A percentile compares a stretch with the other conserved stretches of the same genome.
Conservation (phyloP, 768 basidiomycete species). For the Boletus pseudo-olivaceus region DNA sequence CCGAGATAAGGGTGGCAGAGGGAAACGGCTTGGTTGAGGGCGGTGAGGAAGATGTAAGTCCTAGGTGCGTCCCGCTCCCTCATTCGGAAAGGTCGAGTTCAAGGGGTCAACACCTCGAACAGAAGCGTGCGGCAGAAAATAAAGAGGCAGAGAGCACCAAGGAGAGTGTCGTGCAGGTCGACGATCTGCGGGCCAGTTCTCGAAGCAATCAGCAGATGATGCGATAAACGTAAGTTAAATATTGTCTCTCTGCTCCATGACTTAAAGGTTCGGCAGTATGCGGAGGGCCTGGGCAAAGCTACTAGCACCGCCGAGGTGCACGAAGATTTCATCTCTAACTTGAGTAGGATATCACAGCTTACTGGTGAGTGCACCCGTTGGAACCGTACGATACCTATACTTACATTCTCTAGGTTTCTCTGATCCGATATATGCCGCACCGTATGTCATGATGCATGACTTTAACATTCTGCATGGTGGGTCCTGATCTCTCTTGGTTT, state of each 20-base stretch:
- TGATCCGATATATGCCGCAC: constrained; percentile 97
- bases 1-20: constrained; percentile 74
- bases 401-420: constrained; percentile 69
- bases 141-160: constrained; percentile 74
- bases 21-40: constrained; percentile 49
- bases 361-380: constrained; percentile 55
- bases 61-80: constrained; percentile 47
- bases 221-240: constrained; percentile 58
- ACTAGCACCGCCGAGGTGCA: constrained; percentile 80
- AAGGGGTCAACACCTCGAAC: not conserved
- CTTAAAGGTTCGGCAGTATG: constrained; percentile 53
- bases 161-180: constrained; percentile 77
- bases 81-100: not conserved
- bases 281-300: constrained; percentile 83
- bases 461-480: constrained; percentile 92
- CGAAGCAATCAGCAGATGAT: constrained; percentile 84
- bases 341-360: constrained; percentile 89
- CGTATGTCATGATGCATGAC: constrained; percentile 95
- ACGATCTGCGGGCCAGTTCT: constrained; percentile 92
- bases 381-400: not conserved
- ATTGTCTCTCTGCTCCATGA: not conserved
- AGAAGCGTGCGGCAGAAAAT: constrained; percentile 92
- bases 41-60: constrained; percentile 47
- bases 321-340: constrained; percentile 93
- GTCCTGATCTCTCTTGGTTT: constrained; percentile 11